Evolutionary conservation across 2,329 filamentous ascomycete species (phyloP), one percentile per base, ranked within the genome.

Genomic region (Phoma sp.): DNA sequence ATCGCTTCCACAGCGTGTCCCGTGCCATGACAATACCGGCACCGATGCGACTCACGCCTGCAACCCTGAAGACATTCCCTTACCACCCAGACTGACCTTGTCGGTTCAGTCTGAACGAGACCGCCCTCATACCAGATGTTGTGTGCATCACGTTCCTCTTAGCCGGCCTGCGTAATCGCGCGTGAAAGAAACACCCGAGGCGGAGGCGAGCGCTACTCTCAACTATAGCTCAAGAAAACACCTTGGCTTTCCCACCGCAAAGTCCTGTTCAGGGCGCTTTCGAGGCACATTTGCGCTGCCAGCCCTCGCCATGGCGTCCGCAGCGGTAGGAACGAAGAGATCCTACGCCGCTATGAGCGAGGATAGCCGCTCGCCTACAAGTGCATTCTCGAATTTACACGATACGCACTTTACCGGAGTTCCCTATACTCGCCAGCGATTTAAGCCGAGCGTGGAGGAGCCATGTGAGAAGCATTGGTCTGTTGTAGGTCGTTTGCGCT

Each of bases 281-380:
- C 6, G 10, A n/a, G 25, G 13, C 38, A 10, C 3, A n/a, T 11
- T 36, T 36, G 41, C 23, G 24, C 4, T n/a, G 24, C 18, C 1
- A 33, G 11, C 25, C 37, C 33, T 32, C 30, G 52, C 51, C 40
- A 72, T 72, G 69, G 66, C 66, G n/a, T 63, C 66, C 35, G 64
- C 58, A 38, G 59, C 59, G 27, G 61, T 68, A 8, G 68, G 68
- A 10, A 58, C 61, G 47, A 72, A 72, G 56, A 63, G 70, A 49
- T 56, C 60, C 10, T 68, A 68, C 41, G 61, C 67, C 4, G 52
- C 60, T 30, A 65, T 71, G 57, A 57, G 57, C 47, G 66, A 67
- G 18, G 60, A 62, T 18, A 56, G 42, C 37, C 41, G 37, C 37
- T 50, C 52, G 24, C 37, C 52, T 24, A 38, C 46, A 14, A 39